These are phyloP conservation scores for Argentina anserina DNA, from an alignment of 306 rosid species.

Conservation along the genomic window DNA sequence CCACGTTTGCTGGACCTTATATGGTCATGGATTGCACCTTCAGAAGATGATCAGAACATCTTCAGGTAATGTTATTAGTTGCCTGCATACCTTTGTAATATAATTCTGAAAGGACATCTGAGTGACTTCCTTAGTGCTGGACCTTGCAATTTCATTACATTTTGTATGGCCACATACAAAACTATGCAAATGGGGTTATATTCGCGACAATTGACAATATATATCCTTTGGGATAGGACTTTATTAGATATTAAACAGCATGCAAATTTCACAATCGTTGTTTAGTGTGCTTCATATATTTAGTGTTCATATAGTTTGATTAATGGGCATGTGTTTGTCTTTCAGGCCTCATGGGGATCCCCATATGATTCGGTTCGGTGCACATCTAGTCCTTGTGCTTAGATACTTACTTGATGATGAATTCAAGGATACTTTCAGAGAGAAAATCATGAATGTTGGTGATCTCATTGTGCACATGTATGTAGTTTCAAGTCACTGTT, in stretches of 20 bases:
- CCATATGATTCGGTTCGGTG: conserved; percentile 96
- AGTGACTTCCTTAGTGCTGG: conserved; percentile 6
- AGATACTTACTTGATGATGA: conserved; percentile 76
- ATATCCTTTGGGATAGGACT: background rate
- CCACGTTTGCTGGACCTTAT: conserved; percentile 81
- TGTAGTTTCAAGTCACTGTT: conserved; percentile 40
- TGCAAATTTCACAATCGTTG: conserved; percentile 6
- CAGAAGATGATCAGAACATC: conserved; percentile 64
- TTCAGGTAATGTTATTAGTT: conserved; percentile 50
- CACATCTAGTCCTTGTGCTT: conserved; percentile 94
- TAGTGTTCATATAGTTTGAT: conserved; percentile 11
- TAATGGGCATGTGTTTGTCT: conserved; percentile 25
- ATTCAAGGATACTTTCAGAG: conserved; percentile 68
- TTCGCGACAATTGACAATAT: background rate
- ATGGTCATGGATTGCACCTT: conserved; percentile 98
- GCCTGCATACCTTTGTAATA: conserved; percentile 23
- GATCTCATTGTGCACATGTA: conserved; percentile 94
- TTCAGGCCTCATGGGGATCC: conserved; percentile 92
- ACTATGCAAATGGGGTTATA: background rate
- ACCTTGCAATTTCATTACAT: conserved; percentile 8
- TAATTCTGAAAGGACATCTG: background rate
- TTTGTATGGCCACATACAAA: background rate
- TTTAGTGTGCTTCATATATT: background rate
- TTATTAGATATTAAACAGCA: background rate
- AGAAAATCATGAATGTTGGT: conserved; percentile 76